Base-by-base conservation (phyloP, 495 filamentous ascomycete species). In the Penicillium daleae region DNA sequence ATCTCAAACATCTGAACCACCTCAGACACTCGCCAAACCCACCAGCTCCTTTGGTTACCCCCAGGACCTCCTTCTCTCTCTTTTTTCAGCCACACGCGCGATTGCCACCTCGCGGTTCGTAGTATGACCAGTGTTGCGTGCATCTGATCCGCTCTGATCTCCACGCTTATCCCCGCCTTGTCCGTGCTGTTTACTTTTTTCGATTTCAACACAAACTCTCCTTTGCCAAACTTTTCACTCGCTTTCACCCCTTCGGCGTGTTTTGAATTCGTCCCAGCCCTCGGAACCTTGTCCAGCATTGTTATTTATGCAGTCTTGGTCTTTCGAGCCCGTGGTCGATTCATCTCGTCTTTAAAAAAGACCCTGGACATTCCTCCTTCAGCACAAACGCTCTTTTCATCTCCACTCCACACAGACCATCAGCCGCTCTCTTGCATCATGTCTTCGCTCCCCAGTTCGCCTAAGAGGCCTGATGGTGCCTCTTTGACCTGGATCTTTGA, bases 401-500 rank as follows among this genome's bases (percentile, higher is more conserved):
- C 42, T 46, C 42, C 42, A 46, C 42, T 3, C 42, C 17, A 27
- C 49, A 52, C 29, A 27, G 49, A 52, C 29, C 49, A 52, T 3
- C 19, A 29, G n/a, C 51, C 27, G 17, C 51, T 29, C n/a, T 51
- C 26, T 22, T 52, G 26, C 54, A 66, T 48, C 55, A 75, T 77
- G 74, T 64, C 65, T 50, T 62, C 67, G 32, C 53, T 66, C n/a
- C 51, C 69, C 32, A 54, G 65, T 37, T 27, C 56, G 4, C 58
- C 63, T 53, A 72, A 71, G 51, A 63, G 63, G 54, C 74, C 74
- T 6, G 74, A 82, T 69, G 83, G 82, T 49, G 73, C 77, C 44
- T 72, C 78, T 8, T 75, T 82, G 54, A 78, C 76, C 44, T 85
- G 83, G 83, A 87, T 92, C 61, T 81, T 92, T 50, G 89, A 92